phyloP scores from a whole-genome alignment of 345 rosid species.

The Balakata baccata region DNA sequence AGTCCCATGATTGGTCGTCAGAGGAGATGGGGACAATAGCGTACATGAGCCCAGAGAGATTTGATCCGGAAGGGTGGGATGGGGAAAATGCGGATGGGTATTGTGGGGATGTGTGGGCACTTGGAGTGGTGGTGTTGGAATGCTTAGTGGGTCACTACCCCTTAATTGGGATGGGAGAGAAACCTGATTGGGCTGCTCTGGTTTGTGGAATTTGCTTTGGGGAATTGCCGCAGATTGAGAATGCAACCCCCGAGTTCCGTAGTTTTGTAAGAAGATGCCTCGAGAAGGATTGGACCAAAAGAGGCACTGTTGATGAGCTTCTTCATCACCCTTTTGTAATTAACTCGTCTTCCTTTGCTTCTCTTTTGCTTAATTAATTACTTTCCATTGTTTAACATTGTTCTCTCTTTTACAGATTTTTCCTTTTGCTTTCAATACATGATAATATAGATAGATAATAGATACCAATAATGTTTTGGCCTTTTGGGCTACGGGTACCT shows the following conservation, averaged over 20 bases:
- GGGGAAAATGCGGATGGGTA: slow-evolving; percentile 42
- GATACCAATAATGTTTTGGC: too few species aligned
- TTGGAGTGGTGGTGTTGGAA: slow-evolving; percentile 60
- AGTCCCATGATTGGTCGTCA: slow-evolving; percentile 14
- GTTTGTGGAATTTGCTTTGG: slow-evolving; percentile 54
- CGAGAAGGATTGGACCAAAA: slow-evolving; percentile 62
- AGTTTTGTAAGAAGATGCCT: slow-evolving; percentile 50
- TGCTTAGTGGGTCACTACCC: slow-evolving; percentile 61
- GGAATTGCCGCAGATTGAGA: slow-evolving; percentile 40
- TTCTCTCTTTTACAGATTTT: too few species aligned
- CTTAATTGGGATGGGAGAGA: slow-evolving; percentile 47
- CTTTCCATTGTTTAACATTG: too few species aligned
- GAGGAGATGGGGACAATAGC: slow-evolving; percentile 56
- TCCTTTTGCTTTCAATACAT: too few species aligned
- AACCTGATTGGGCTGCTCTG: slow-evolving; percentile 57
- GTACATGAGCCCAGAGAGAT: slow-evolving; percentile 69
- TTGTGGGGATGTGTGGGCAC: slow-evolving; percentile 60
- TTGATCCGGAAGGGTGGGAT: slow-evolving; percentile 54
- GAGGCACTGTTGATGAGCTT: slow-evolving; percentile 54
- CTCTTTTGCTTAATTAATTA: background rate
- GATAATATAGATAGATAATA: too few species aligned
- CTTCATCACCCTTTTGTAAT: slow-evolving; percentile 52
- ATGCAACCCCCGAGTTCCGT: slow-evolving; percentile 42
- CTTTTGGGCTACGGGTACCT: too few species aligned
- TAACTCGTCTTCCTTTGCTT: background rate